These are phyloP conservation scores for Vigna mungo DNA, from an alignment of 306 rosid species.

Conservation along the genomic window DNA sequence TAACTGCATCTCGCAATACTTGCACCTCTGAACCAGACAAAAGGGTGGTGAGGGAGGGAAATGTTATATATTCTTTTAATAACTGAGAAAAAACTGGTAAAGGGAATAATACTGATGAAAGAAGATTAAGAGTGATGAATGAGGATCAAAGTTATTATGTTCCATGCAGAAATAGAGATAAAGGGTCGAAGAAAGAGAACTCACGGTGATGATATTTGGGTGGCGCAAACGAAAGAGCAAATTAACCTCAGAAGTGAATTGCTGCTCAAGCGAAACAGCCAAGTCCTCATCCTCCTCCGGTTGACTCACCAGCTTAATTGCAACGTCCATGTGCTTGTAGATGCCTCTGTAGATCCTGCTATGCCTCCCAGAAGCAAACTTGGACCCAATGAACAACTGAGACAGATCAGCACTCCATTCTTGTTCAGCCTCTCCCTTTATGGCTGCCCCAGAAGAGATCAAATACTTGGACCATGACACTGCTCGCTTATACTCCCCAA, in stretches of 20 bases:
- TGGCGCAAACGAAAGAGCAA: constrained; percentile 80
- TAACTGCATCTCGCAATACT: background rate
- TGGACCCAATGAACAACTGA: constrained; percentile 79
- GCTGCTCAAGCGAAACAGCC: constrained; percentile 76
- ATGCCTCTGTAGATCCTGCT: constrained; percentile 94
- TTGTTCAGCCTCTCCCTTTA: constrained; percentile 82
- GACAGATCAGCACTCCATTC: constrained; percentile 99
- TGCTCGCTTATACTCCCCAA: constrained; percentile 88
- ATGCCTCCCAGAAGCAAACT: constrained; percentile 91
- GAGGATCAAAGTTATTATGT: constrained; percentile 8
- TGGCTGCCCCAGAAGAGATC: constrained; percentile 90
- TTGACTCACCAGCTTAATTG: constrained; percentile 90
- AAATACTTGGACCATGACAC: constrained; percentile 97
- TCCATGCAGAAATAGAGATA: background rate
- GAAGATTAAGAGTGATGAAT: background rate
- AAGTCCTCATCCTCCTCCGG: constrained; percentile 86
- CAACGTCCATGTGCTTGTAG: constrained; percentile 92
- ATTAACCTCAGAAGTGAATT: constrained; percentile 91
- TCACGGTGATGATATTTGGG: constrained; percentile 94
- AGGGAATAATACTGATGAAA: constrained; percentile 2
- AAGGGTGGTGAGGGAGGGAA: background rate
- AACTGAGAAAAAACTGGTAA: background rate
- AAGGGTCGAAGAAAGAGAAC: constrained; percentile 39
- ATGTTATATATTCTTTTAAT: background rate
- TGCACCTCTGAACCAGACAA: background rate